These are phyloP conservation scores for Taiwanofungus camphoratus DNA, from an alignment of 1,284 basidiomycete genomes.

Conservation along the genomic window DNA sequence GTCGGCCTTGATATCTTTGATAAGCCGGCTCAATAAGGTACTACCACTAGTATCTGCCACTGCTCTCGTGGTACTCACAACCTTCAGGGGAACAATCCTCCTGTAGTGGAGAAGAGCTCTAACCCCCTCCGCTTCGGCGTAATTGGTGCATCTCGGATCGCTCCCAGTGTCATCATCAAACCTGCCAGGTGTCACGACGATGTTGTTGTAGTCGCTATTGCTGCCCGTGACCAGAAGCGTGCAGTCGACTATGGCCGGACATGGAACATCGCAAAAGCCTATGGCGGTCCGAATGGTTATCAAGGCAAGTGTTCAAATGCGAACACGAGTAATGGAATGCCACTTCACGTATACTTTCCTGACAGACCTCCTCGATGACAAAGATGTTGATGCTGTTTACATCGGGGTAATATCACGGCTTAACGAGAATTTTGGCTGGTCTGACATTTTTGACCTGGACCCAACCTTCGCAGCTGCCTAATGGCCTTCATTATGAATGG, in stretches of 20 bases:
- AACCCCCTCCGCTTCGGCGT: constrained; percentile 50
- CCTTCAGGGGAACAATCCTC: constrained; percentile 5
- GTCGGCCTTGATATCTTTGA: no score
- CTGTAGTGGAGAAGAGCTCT: constrained; percentile 1
- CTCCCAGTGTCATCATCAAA: constrained; percentile 47
- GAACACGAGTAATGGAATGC: background rate
- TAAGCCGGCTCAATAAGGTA: no score
- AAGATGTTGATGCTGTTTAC: constrained; percentile 56
- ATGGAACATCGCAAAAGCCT: constrained; percentile 49
- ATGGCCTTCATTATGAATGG: constrained; percentile 72
- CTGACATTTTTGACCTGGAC: background rate
- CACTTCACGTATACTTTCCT: background rate
- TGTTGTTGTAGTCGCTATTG: constrained; percentile 53
- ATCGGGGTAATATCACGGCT: constrained; percentile 45
- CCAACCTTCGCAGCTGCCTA: constrained; percentile 44
- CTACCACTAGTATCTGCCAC: no score
- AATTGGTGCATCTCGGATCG: constrained; percentile 62
- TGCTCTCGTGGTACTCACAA: no score
- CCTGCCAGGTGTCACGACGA: constrained; percentile 56
- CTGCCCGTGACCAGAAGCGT: constrained; percentile 48
- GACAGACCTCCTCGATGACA: constrained; percentile 53
- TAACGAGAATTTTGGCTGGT: background rate
- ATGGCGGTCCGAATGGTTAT: constrained; percentile 45
- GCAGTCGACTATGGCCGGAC: constrained; percentile 54
- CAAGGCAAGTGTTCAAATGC: constrained; percentile 37